Conservation (phyloP, 177 flowering plant species). For the Vitis hybrid region DNA sequence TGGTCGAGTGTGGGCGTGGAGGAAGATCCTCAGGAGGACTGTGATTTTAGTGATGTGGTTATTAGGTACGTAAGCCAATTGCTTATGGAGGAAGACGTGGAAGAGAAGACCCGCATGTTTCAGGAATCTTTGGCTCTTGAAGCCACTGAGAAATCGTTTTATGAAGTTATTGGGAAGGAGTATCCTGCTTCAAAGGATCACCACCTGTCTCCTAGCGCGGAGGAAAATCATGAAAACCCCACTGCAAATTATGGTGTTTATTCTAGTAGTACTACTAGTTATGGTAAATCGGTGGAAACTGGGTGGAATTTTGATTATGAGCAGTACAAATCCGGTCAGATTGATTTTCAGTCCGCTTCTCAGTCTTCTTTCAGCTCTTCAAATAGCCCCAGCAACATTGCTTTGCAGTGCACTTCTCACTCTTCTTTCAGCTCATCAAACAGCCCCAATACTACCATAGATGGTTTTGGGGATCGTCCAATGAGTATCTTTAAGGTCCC, state of each 20-base stretch:
- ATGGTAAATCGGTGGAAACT: slow-evolving; percentile 9
- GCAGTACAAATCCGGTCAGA: slow-evolving; percentile 7
- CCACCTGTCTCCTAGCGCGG: background rate
- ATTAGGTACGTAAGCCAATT: slow-evolving; percentile 47
- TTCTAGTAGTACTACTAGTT: slow-evolving; percentile 4
- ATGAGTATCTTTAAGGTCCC: slow-evolving; percentile 29
- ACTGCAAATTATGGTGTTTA: slow-evolving; percentile 9
- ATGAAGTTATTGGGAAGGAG: slow-evolving; percentile 43
- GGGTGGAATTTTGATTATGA: slow-evolving; percentile 15
- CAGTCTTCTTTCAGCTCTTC: slow-evolving; percentile 31
- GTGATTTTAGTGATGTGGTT: slow-evolving; percentile 51
- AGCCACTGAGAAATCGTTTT: slow-evolving; percentile 58
- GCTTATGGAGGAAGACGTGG: slow-evolving; percentile 65
- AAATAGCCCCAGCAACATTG: slow-evolving; percentile 1
- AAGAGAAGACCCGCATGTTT: slow-evolving; percentile 45
- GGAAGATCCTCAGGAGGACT: slow-evolving; percentile 35
- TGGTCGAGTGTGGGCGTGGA: slow-evolving; percentile 9
- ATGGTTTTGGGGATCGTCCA: slow-evolving; percentile 39
- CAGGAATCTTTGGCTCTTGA: slow-evolving; percentile 51
- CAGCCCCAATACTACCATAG: slow-evolving; percentile 15
- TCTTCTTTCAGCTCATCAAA: slow-evolving; percentile 29
- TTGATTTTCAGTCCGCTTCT: slow-evolving; percentile 14
- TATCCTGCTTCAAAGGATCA: slow-evolving; percentile 28
- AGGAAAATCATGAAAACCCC: slow-evolving; percentile 13
- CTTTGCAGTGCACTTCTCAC: slow-evolving; percentile 18